Evolutionary conservation across 1,284 basidiomycete genomes (phyloP), one percentile per base, ranked within the genome.

Genomic region (Pseudozyma thailandica): DNA sequence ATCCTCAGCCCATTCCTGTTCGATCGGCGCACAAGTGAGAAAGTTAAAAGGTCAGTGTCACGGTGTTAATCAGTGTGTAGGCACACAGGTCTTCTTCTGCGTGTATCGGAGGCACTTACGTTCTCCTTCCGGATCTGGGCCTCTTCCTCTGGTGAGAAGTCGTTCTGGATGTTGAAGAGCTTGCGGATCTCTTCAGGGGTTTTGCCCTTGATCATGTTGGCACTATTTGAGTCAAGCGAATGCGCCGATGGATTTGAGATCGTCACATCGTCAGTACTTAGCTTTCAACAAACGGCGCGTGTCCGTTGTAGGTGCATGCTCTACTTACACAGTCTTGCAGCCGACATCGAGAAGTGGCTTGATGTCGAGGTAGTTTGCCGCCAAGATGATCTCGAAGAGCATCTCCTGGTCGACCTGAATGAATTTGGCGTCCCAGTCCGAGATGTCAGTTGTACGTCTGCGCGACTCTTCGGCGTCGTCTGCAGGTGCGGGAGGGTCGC

Each of bases 101-200:
- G 23, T 3, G 30, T 23, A 25, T 43, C 10, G 41, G 10, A 26
- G 23, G 37, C 6, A 74, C 79, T 59, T 68, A 76, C 95, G 85
- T 98, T 98, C 87, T 99, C 96, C 86, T 97, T 97, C 88, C 94
- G 93, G 87, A 99, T 98, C 86, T 98, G 95, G 45, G 94, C 94
- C 89, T 99, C 96, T 84, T 98, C 96, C 84, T 99, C 96, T 27
- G 95, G 94, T 3, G 95, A 98, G 83, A 98, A 98, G 85, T 98
- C 96, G 49, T 82, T 84, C 54, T 78, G 76, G 49, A 84, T 83
- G 74, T 97, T 96, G 88, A 96, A 95, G 45, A 95, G 88, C 83
- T 95, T 94, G 68, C 93, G 91, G 79, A 95, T 95, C 85, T 96
- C 94, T 83, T 94, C 92, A 16, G 93, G 92, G 8, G 92, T 93